Conservation (phyloP, 2,329 filamentous ascomycete species). For the Eurotiales sp. region DNA sequence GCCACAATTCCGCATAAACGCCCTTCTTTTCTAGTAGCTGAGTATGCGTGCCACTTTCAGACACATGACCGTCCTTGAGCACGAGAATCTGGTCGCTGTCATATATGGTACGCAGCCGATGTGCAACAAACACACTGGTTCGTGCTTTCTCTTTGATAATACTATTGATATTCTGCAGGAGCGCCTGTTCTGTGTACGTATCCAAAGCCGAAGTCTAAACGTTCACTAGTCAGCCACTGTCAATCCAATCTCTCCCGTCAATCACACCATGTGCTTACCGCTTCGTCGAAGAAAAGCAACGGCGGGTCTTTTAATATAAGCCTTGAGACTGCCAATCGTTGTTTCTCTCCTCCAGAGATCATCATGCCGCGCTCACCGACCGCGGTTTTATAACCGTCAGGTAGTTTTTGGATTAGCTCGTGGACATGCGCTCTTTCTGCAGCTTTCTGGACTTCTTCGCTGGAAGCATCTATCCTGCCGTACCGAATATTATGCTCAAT, state of each 20-base stretch:
- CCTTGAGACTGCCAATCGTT: conserved; percentile 78
- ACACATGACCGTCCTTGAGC: conserved; percentile 76
- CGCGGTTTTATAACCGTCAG: conserved; percentile 83
- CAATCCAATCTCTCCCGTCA: not conserved
- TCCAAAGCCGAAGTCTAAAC: conserved; percentile 75
- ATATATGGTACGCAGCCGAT: conserved; percentile 86
- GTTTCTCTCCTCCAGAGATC: conserved; percentile 94
- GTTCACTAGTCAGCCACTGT: conserved; percentile 1
- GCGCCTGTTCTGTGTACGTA: conserved; percentile 86
- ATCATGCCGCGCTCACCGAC: conserved; percentile 94
- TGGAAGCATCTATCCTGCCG: conserved; percentile 71
- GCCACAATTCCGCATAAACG: conserved; percentile 88
- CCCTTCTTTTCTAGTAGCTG: conserved; percentile 69
- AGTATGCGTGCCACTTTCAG: conserved; percentile 82
- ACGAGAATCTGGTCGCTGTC: conserved; percentile 94
- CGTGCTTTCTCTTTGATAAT: conserved; percentile 83
- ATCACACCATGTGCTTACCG: conserved; percentile 45
- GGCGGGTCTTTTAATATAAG: conserved; percentile 86
- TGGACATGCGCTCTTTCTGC: conserved; percentile 82
- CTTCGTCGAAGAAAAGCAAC: conserved; percentile 90
- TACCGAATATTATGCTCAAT: conserved; percentile 96
- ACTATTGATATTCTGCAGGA: conserved; percentile 88
- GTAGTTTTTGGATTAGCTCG: conserved; percentile 73
- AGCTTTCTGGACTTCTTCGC: conserved; percentile 69
- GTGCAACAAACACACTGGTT: conserved; percentile 93